These are phyloP conservation scores for Thermomyces lanuginosus DNA, from an alignment of 2,329 filamentous ascomycete genomes.

Conservation along the genomic window DNA sequence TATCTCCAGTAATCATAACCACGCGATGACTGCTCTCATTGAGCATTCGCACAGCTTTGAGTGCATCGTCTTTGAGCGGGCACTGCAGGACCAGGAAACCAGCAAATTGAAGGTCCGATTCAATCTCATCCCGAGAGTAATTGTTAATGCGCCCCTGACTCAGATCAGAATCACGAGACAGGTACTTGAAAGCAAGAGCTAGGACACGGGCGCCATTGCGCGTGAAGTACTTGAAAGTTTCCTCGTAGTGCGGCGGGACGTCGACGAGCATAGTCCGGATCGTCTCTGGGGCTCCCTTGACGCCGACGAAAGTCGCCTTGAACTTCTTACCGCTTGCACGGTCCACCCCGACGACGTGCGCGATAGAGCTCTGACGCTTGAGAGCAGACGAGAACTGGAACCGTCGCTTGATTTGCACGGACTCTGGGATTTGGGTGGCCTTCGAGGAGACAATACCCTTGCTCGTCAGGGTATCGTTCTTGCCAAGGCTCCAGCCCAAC, in stretches of 20 bases:
- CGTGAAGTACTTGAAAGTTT: constrained; percentile 97
- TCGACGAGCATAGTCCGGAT: constrained; percentile 83
- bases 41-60: constrained; percentile 85
- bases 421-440: constrained; percentile 39
- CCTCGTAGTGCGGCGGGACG: constrained; percentile 77
- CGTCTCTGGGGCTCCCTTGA: constrained; percentile 94
- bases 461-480: constrained; percentile 66
- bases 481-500: constrained; percentile 83
- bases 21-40: constrained; percentile 98
- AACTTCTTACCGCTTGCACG: constrained; percentile 56
- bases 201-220: constrained; percentile 88
- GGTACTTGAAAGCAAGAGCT: constrained; percentile 82
- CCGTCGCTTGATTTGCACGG: constrained; percentile 84
- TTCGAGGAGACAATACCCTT: constrained; percentile 33
- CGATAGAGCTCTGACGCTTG: constrained; percentile 89
- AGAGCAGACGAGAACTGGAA: constrained; percentile 97
- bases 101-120: constrained; percentile 70
- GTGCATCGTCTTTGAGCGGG: constrained; percentile 88
- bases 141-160: constrained; percentile 78
- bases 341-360: constrained; percentile 60
- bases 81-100: constrained; percentile 93
- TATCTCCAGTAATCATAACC: constrained; percentile 98
- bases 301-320: constrained; percentile 77
- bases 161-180: constrained; percentile 66
- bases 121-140: constrained; percentile 81